Percentiles rank a stretch among this genome's conserved stretches.
These are phyloP conservation scores for Rutstroemia sydowiana DNA, from an alignment of 2,329 filamentous ascomycete genomes.

Conservation along the genomic window DNA sequence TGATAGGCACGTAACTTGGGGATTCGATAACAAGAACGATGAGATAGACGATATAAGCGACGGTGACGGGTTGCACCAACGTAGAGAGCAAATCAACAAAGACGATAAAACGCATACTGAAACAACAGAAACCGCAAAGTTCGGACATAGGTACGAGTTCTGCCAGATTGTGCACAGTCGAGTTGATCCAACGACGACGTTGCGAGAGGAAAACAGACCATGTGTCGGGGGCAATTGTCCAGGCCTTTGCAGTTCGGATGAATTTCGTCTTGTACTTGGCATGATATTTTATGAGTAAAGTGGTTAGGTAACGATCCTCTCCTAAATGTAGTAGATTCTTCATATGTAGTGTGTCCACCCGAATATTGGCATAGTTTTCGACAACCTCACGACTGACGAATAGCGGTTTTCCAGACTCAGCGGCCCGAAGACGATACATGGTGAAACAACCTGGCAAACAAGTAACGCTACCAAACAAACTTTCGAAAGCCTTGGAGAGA, in stretches of 20 bases:
- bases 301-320: slow-evolving; percentile 96
- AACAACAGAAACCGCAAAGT: slow-evolving; percentile 98
- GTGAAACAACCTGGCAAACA: slow-evolving; percentile 98
- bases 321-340: slow-evolving; percentile 96
- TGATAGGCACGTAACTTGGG: slow-evolving; percentile 64
- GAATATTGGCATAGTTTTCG: slow-evolving; percentile 81
- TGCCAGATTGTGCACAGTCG: slow-evolving; percentile 93
- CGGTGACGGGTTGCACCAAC: slow-evolving; percentile 81
- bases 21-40: slow-evolving; percentile 64
- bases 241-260: slow-evolving; percentile 83
- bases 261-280: slow-evolving; percentile 98
- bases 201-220: slow-evolving; percentile 95
- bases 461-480: slow-evolving; percentile 92
- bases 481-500: slow-evolving; percentile 92
- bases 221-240: slow-evolving; percentile 93
- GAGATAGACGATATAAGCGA: slow-evolving; percentile 85
- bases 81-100: slow-evolving; percentile 91
- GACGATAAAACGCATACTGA: slow-evolving; percentile 98
- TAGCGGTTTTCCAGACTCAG: slow-evolving; percentile 88
- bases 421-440: slow-evolving; percentile 95
- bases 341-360: slow-evolving; percentile 96
- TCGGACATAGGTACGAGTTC: slow-evolving; percentile 90
- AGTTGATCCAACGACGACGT: slow-evolving; percentile 99
- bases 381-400: slow-evolving; percentile 93
- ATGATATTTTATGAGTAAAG: slow-evolving; percentile 85